Evolutionary conservation across 192 early-diverging fungal species (phyloP), one percentile per base, ranked within the genome.

Genomic region (Coemansia reversa): DNA sequence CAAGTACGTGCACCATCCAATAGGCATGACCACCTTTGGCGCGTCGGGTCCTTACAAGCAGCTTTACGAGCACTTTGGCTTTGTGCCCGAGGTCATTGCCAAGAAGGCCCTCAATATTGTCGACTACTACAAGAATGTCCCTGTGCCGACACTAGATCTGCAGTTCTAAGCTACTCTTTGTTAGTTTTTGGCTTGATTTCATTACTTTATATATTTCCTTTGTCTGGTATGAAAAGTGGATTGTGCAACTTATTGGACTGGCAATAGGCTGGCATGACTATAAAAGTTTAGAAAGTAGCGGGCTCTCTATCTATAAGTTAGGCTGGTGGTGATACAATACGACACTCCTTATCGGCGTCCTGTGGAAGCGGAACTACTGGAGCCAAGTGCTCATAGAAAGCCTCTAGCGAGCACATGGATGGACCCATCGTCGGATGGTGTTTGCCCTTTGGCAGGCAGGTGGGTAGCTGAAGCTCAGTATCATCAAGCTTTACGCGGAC

Each of bases 21-120:
- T 95, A 65, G 95, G 94, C 59, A 91, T 98, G 75, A 90, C 92
- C 55, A 87, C 87, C 12, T 98, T 96, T 72, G 96, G 96, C 52
- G 73, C 87, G 18, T 92, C 90, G 25, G 96, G 86, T 27, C 94
- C 95, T 18, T 89, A 85, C 77, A 74, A 85, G 71, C 71, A 92
- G 63, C 76, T 94, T n/a, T 97, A 91, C 80, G 84, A 94, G 77
- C 84, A 90, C 67, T 93, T 93, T 65, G 91, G 88, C n/a, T 79
- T 97, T 32, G 89, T 89, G 7, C 86, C 89, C 54, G 91, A 93
- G 24, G 83, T 69, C 42, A 72, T 92, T 65, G 85, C 89, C 8
- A 69, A 72, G 8, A 93, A 94, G 81, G 92, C 90, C n/a, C 82
- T 87, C 69, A 89, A 93, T 76, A 70, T 89, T 42, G 74, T 96